phyloP scores from a whole-genome alignment of 2,329 filamentous ascomycete species.

The Botrytis fabae region DNA sequence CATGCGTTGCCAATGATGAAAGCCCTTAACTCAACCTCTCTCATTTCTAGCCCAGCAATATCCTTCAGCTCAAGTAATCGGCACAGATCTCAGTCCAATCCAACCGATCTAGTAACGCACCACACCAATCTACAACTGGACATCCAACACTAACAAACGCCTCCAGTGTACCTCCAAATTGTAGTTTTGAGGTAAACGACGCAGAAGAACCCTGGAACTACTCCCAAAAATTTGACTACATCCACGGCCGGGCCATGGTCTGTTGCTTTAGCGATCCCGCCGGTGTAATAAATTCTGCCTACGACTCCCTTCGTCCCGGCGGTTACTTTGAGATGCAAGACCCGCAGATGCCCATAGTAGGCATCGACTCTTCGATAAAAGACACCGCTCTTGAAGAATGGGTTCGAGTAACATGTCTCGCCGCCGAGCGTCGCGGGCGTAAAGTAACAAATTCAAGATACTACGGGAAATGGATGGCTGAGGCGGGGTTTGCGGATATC shows the following conservation, averaged over 20 bases:
- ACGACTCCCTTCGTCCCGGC: constrained; percentile 14
- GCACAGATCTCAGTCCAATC: constrained; percentile 39
- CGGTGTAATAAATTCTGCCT: constrained; percentile 41
- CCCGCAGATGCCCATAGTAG: constrained; percentile 6
- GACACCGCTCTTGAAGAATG: constrained; percentile 20
- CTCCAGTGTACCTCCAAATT: constrained; percentile 47
- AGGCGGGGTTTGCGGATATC: constrained; percentile 56
- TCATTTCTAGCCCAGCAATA: constrained; percentile 29
- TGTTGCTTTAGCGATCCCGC: constrained; percentile 38
- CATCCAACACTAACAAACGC: background rate
- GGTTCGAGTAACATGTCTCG: constrained; percentile 12
- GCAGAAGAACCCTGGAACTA: constrained; percentile 50
- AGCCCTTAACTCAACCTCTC: background rate
- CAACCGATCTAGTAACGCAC: constrained; percentile 32
- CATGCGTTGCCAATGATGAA: too few relatives aligned
- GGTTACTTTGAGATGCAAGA: constrained; percentile 29
- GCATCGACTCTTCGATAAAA: constrained; percentile 6
- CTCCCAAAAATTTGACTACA: constrained; percentile 51
- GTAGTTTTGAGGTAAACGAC: constrained; percentile 54
- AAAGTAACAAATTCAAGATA: constrained; percentile 36
- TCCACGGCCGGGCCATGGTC: constrained; percentile 50
- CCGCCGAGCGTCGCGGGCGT: constrained; percentile 12
- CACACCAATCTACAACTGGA: background rate
- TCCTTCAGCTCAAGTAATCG: constrained; percentile 36
- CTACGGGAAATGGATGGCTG: constrained; percentile 44